Conservation (phyloP, 139 green algal genomes). For the Tetraselmis striata region DNA sequence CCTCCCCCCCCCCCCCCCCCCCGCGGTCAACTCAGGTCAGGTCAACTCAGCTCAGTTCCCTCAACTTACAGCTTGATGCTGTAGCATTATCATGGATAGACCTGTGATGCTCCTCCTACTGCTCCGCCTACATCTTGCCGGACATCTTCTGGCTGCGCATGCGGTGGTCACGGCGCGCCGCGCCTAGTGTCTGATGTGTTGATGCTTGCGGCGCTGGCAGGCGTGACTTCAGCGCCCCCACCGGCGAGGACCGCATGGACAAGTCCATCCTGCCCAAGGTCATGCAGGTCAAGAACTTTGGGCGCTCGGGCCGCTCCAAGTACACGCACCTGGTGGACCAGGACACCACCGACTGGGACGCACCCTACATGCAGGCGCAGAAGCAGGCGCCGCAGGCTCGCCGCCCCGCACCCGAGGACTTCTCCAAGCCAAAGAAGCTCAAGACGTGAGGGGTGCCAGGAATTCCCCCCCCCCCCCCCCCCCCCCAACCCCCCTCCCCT, state of each 20-base stretch:
- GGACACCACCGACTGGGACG: slow-evolving; percentile 63
- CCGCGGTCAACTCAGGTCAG: no score
- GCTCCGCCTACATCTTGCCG: no score
- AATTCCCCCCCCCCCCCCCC: no score
- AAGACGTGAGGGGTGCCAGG: slow-evolving; percentile 29
- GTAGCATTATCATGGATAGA: no score
- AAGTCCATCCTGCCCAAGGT: slow-evolving; percentile 82
- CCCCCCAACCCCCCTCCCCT: no score
- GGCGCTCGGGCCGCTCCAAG: slow-evolving; percentile 82
- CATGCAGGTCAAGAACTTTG: slow-evolving; percentile 95
- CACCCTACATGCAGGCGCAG: slow-evolving; percentile 12
- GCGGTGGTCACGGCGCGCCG: no score
- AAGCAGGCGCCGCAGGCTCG: slow-evolving; percentile 11
- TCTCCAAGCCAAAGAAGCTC: slow-evolving; percentile 63
- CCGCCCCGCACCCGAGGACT: slow-evolving; percentile 16
- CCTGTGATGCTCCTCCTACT: no score
- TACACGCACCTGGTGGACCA: slow-evolving; percentile 82
- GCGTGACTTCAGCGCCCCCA: slow-evolving; percentile 81
- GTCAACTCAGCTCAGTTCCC: no score
- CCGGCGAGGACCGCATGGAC: slow-evolving; percentile 86
- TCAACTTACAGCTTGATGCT: no score
- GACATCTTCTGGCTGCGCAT: no score
- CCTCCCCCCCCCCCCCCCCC: no score
- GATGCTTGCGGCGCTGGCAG: neutral
- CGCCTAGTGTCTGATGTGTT: no score